These are phyloP conservation scores for Solanum hybrid DNA, from an alignment of 305 asterid genomes.

Conservation along the genomic window DNA sequence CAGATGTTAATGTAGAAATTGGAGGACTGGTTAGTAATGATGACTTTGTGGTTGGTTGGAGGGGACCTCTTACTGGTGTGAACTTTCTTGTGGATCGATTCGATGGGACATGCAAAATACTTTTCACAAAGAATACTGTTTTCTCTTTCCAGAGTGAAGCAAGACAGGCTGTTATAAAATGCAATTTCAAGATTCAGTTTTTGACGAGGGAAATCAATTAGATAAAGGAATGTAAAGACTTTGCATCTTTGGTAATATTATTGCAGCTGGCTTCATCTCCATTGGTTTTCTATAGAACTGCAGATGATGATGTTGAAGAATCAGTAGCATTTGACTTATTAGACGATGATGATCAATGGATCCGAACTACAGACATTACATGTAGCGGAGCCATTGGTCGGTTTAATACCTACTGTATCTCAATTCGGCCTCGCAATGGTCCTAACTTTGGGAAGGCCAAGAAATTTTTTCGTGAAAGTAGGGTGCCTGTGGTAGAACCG, in stretches of 20 bases:
- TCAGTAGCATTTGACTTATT: conserved; percentile 60
- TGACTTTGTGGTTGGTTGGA: conserved; percentile 74
- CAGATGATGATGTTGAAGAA: conserved; percentile 76
- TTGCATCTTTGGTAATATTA: conserved; percentile 30
- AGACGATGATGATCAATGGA: conserved; percentile 98
- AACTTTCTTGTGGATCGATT: conserved; percentile 80
- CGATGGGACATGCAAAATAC: conserved; percentile 56
- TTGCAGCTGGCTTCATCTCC: conserved; percentile 79
- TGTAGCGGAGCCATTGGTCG: conserved; percentile 76
- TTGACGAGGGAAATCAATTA: conserved; percentile 54
- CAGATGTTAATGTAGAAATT: conserved; percentile 50
- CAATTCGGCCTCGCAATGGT: conserved; percentile 48
- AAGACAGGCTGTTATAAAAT: conserved; percentile 40
- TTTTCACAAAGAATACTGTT: conserved; percentile 55
- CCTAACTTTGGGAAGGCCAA: conserved; percentile 31
- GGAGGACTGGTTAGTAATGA: conserved; percentile 48
- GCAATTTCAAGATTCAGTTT: conserved; percentile 69
- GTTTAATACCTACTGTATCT: conserved; percentile 59
- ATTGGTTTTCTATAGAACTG: conserved; percentile 58
- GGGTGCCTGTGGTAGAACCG: conserved; percentile 27
- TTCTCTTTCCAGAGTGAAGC: conserved; percentile 40
- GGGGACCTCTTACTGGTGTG: conserved; percentile 42
- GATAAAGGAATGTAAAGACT: conserved; percentile 32
- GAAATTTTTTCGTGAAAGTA: conserved; percentile 31
- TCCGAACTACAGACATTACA: conserved; percentile 76